Conservation (phyloP, 768 basidiomycete species). For the Auriscalpium microsporum region DNA sequence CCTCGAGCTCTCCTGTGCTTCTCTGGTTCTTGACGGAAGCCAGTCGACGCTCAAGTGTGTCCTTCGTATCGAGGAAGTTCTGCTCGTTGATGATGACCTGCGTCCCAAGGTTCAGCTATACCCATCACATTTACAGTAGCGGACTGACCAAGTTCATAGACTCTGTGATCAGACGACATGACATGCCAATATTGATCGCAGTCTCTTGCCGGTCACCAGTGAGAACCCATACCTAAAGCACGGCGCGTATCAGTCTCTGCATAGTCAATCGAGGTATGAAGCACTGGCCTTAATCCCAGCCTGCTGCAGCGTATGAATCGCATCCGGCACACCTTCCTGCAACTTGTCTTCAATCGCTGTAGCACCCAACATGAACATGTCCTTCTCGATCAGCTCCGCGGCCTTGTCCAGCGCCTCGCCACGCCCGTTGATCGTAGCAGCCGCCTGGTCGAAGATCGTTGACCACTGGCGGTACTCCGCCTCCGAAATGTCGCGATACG, state of each 20-base stretch:
- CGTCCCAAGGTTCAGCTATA: neutral
- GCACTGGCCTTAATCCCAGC: slow-evolving; percentile 84
- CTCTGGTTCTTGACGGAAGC: slow-evolving; percentile 91
- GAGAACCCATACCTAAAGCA: slow-evolving; percentile 80
- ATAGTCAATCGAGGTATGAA: neutral
- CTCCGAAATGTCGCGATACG: slow-evolving; percentile 85
- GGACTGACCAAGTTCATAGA: slow-evolving; percentile 88
- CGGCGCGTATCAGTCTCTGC: neutral
- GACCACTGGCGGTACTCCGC: slow-evolving; percentile 90
- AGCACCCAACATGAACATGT: slow-evolving; percentile 87
- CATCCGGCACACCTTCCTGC: slow-evolving; percentile 96
- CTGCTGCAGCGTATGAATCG: slow-evolving; percentile 95
- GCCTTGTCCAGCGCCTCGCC: slow-evolving; percentile 91
- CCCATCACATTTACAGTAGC: neutral
- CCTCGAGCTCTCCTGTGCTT: slow-evolving; percentile 86
- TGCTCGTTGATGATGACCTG: slow-evolving; percentile 95
- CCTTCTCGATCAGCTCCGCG: slow-evolving; percentile 93
- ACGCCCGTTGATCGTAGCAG: slow-evolving; percentile 90
- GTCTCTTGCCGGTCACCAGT: slow-evolving; percentile 99
- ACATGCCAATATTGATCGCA: slow-evolving; percentile 98
- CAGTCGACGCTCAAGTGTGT: slow-evolving; percentile 82
- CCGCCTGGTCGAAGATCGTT: slow-evolving; percentile 82
- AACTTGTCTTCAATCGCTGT: slow-evolving; percentile 98
- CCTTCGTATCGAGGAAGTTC: slow-evolving; percentile 68
- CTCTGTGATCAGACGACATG: slow-evolving; percentile 93